Percentiles rank a stretch among this genome's conserved stretches.
Conservation (phyloP, 192 early-diverging fungal genomes). For the Backusella sp. region DNA sequence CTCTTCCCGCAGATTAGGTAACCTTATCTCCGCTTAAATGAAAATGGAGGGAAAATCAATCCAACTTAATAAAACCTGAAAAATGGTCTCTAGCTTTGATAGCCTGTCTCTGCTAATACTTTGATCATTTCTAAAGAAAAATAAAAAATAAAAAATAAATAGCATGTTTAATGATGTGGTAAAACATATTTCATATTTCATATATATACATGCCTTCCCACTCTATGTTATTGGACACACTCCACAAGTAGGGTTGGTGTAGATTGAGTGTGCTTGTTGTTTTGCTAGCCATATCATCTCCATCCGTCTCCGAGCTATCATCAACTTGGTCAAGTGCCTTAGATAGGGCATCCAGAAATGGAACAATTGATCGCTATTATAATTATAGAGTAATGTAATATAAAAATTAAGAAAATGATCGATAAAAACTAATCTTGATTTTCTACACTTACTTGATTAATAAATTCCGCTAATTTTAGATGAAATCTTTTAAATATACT, state of each 20-base stretch:
- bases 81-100: background rate
- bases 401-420: background rate
- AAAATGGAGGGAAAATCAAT: background rate
- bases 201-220: conserved; percentile 2
- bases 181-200: background rate
- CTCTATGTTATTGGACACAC: background rate
- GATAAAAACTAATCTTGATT: background rate
- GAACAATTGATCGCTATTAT: conserved; percentile 7
- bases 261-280: background rate
- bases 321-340: background rate
- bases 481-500: background rate
- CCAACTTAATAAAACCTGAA: background rate
- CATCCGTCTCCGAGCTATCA: background rate
- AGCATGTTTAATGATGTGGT: background rate
- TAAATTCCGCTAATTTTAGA: conserved; percentile 1
- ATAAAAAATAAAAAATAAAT: background rate
- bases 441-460: background rate
- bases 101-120: conserved; percentile 4
- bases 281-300: background rate
- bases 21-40: background rate
- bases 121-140: conserved; percentile 6
- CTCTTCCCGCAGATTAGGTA: background rate
- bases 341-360: background rate
- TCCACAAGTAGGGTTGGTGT: background rate
- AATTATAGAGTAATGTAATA: background rate